Conservation (phyloP, 169 alveolate genomes). For the Plasmodium cynomolgi region DNA sequence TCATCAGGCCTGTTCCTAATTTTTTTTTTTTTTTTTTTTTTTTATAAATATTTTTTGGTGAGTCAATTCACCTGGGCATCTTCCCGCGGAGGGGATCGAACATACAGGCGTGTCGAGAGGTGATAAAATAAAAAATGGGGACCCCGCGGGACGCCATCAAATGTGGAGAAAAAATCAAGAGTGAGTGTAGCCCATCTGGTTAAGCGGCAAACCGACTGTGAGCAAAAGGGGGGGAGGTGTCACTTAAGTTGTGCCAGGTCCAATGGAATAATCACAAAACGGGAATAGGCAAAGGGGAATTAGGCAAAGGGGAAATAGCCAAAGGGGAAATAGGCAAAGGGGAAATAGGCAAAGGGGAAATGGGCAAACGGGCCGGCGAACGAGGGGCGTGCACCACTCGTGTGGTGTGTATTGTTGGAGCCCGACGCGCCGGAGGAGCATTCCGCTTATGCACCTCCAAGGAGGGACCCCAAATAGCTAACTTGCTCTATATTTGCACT, state of each 20-base stretch:
- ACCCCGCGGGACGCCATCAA: neutral
- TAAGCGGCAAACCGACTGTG: neutral
- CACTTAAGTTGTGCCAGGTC: neutral
- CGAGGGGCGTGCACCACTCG: neutral
- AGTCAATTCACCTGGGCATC: neutral
- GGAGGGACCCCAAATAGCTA: neutral
- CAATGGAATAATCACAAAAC: neutral
- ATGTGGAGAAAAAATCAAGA: neutral
- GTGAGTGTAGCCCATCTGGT: neutral
- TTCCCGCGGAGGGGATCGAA: neutral
- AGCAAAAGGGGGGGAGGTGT: neutral
- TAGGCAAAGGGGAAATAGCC: too few relatives aligned
- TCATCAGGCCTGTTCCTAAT: neutral
- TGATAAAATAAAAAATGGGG: neutral
- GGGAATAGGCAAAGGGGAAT: neutral
- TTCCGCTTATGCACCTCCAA: neutral
- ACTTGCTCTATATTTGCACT: neutral
- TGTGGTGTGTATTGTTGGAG: neutral
- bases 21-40: slow-evolving; percentile 10
- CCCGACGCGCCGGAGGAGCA: neutral
- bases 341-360: neutral
- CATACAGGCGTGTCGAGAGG: neutral
- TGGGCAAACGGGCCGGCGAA: neutral
- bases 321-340: neutral
- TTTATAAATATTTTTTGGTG: neutral